These are phyloP conservation scores for Xylariaceae sp. DNA, from an alignment of 2,329 filamentous ascomycete species.

Conservation along the genomic window DNA sequence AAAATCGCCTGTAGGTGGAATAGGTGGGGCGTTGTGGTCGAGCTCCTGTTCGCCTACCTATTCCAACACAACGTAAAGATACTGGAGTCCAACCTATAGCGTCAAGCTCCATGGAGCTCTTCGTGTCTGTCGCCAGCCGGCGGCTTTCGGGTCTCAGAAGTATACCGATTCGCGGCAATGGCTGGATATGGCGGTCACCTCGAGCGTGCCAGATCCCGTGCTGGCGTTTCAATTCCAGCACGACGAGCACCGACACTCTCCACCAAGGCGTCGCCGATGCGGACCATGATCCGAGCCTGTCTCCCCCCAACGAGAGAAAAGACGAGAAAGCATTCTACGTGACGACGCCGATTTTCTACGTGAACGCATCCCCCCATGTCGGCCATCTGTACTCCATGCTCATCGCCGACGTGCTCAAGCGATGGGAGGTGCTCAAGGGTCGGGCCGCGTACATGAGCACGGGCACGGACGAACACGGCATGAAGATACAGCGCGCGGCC, in stretches of 20 bases:
- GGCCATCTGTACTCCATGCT: slow-evolving; percentile 94
- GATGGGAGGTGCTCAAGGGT: slow-evolving; percentile 78
- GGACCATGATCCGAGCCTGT: background rate
- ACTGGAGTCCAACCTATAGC: too few relatives aligned
- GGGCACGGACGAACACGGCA: slow-evolving; percentile 93
- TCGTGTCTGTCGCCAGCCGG: slow-evolving; percentile 16
- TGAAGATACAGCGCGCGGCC: slow-evolving; percentile 92
- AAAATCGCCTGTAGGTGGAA: too few relatives aligned
- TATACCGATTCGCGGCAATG: slow-evolving; percentile 12
- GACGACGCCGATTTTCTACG: slow-evolving; percentile 97
- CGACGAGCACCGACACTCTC: background rate
- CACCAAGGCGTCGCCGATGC: background rate
- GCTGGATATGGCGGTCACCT: slow-evolving; percentile 27
- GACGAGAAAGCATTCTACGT: slow-evolving; percentile 82
- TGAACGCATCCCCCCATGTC: slow-evolving; percentile 92
- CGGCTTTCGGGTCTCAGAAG: slow-evolving; percentile 15
- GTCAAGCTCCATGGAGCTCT: slow-evolving; percentile 19
- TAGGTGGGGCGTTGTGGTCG: too few relatives aligned
- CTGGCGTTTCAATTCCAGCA: slow-evolving; percentile 21
- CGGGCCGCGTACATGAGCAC: slow-evolving; percentile 70
- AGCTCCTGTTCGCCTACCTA: too few relatives aligned
- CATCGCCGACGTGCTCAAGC: slow-evolving; percentile 82
- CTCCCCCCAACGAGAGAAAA: slow-evolving; percentile 4
- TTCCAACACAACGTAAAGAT: too few relatives aligned
- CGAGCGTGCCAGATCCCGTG: slow-evolving; percentile 13